Evolutionary conservation across 139 green algal species (phyloP), one percentile per base, ranked within the genome.

Genomic region (Zygnema cylindricum): DNA sequence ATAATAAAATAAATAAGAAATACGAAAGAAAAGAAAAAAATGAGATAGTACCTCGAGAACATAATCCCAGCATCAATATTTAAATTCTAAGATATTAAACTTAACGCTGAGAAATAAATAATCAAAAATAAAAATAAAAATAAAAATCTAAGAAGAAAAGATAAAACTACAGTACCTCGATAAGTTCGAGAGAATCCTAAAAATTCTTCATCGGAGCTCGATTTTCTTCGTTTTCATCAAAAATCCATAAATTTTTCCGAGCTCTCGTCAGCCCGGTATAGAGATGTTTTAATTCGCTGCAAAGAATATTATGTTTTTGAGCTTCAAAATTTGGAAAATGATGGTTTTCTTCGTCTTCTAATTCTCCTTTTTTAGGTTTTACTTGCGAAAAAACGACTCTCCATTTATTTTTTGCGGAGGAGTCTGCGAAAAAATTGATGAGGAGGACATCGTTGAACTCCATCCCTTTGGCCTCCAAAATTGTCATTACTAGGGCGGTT

Each of bases 261-360:
- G 94, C 94, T 0, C 94, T 87, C 0, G 95, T 96, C 41, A 96
- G 42, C 1, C 94, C 95, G 0, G 94, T 96, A 91, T 96, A 96
- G 39, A 96, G 90, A 77, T 95, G 92, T 88, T 96, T 96, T 38
- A 96, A 90, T 91, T 96, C 94, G 82, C 95, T 90, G 42, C 78
- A 92, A 77, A 96, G 93, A 81, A 95, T 75, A 81, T 93, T 89
- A 78, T 90, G 85, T 75, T 77, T 32, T 35, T 76, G 11, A 3
- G 77, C 22, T 30, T 90, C 73, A 57, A 90, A 90, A 21, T 82
- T n/a, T 23, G 41, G 85, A n/a, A n/a, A n/a, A n/a, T n/a, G n/a
- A n/a, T n/a, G n/a, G n/a, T n/a, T n/a, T n/a, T n/a, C n/a, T n/a
- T n/a, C n/a, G 16, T 7, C 16, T 25, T 16, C 49, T 16, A 63